Conservation (phyloP, 345 rosid species). For the Ceriops tagal region DNA sequence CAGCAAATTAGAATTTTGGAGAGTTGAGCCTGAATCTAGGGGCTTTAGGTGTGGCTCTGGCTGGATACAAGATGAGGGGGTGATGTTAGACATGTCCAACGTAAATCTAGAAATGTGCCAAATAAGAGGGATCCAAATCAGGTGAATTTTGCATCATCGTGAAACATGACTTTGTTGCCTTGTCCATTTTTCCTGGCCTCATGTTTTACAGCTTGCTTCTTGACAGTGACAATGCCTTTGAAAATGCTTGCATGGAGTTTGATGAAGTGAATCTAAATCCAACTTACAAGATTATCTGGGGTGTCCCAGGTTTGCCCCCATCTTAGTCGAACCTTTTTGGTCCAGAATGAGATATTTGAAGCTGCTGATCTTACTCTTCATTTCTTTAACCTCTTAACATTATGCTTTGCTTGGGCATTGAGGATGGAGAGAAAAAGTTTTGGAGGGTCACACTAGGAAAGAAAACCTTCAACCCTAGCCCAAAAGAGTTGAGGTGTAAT, state of each 20-base stretch:
- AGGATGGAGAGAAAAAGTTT: neutral
- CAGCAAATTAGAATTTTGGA: too few species aligned
- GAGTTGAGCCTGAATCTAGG: too few species aligned
- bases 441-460: neutral
- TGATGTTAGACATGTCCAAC: too few species aligned
- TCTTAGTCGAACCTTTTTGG: neutral
- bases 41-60: too few species aligned
- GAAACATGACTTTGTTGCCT: neutral
- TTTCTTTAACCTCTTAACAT: neutral
- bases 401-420: neutral
- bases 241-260: constrained; percentile 98
- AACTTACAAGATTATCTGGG: constrained; percentile 92
- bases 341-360: neutral
- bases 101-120: too few species aligned
- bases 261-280: constrained; percentile 85
- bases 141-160: neutral
- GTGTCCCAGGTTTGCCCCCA: constrained; percentile 77
- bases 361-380: neutral
- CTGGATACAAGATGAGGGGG: too few species aligned
- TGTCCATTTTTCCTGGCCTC: constrained; percentile 13
- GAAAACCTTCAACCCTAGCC: neutral
- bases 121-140: too few species aligned
- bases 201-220: constrained; percentile 8
- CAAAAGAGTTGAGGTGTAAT: too few species aligned
- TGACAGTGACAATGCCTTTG: constrained; percentile 66